phyloP scores from a whole-genome alignment of 352 stramenopile species.

The Globisporangium nunn region DNA sequence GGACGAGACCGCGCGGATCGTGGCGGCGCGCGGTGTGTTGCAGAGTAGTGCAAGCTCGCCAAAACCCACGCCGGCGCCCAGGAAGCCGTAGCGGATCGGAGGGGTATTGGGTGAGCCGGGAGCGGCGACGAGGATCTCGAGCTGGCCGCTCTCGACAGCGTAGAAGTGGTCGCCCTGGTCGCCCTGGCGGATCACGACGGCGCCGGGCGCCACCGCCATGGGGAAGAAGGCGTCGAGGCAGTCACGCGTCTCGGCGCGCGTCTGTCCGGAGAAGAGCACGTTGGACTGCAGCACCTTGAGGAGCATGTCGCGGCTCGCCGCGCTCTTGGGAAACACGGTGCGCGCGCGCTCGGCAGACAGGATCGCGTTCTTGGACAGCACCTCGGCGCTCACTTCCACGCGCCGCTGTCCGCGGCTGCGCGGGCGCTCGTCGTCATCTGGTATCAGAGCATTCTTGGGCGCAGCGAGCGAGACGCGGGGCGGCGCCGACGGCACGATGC shows the following conservation, averaged over 20 bases:
- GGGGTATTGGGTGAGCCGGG: constrained; percentile 24
- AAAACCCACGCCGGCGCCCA: constrained; percentile 42
- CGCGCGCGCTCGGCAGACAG: constrained; percentile 34
- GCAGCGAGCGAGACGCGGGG: too few species aligned
- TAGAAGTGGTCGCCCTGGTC: constrained; percentile 80
- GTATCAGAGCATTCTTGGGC: too few species aligned
- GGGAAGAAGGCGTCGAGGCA: constrained; percentile 75
- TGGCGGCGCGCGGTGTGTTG: too few species aligned
- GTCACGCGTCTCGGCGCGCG: constrained; percentile 43
- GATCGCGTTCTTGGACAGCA: constrained; percentile 69
- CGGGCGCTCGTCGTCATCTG: not conserved
- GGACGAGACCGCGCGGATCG: too few species aligned
- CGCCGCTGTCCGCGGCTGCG: constrained; percentile 26
- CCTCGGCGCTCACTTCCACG: constrained; percentile 71
- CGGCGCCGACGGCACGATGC: too few species aligned
- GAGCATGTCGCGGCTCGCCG: constrained; percentile 43
- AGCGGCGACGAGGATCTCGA: constrained; percentile 64
- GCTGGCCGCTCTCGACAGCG: constrained; percentile 46
- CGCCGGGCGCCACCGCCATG: constrained; percentile 30
- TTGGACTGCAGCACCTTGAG: constrained; percentile 67
- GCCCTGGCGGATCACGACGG: constrained; percentile 59
- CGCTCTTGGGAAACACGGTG: constrained; percentile 55
- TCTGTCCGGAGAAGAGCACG: constrained; percentile 62
- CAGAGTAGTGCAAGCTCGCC: too few species aligned
- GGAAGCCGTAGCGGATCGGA: constrained; percentile 63